Evolutionary conservation across 2,329 filamentous ascomycete species (phyloP), one percentile per base, ranked within the genome.

Genomic region (Lecanicillium sp.): DNA sequence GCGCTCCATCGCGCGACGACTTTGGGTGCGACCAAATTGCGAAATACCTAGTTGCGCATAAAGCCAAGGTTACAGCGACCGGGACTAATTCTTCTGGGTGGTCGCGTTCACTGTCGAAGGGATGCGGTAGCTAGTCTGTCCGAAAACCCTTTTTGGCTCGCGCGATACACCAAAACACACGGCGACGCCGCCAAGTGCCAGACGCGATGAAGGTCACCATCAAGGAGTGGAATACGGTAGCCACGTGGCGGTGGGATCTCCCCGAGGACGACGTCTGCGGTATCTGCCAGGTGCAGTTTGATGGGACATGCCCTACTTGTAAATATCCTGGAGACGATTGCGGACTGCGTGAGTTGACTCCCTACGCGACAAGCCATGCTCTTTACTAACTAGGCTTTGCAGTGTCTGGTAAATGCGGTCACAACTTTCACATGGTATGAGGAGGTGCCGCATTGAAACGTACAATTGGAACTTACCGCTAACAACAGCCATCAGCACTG

Each of bases 271-370:
- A 98, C 59, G 89, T 97, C 46, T 98, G 92, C 54, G 92, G 92
- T 53, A 98, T 98, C 66, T 98, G 92, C 65, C 90, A 94, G 58
- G 89, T 94, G 46, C 86, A 95, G 55, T 98, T 97, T 58, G 92
- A 98, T 60, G 90, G 89, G 43, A 97, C 92, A 18, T 98, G 92
- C 68, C 89, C 92, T 33, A 94, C 88, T 40, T 98, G 92, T 79
- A 95, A 94, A 72, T 97, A 88, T 57, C 92, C 92, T 12, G 92
- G 92, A 42, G 92, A 98, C 54, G 89, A 96, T 58, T 98, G 92
- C 65, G 85, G 85, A 43, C 72, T 98, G 43, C 72, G 90, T 96
- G 67, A 61, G 82, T 4, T 10, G 17, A 17, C 17, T 69, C 22
- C 15, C 10, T 9, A 6, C 14, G 12, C 18, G n/a, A 31, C n/a